Percentiles rank a stretch among this genome's conserved stretches.
Conservation (phyloP, 2,329 filamentous ascomycete genomes). For the Aspergillus japonicus region DNA sequence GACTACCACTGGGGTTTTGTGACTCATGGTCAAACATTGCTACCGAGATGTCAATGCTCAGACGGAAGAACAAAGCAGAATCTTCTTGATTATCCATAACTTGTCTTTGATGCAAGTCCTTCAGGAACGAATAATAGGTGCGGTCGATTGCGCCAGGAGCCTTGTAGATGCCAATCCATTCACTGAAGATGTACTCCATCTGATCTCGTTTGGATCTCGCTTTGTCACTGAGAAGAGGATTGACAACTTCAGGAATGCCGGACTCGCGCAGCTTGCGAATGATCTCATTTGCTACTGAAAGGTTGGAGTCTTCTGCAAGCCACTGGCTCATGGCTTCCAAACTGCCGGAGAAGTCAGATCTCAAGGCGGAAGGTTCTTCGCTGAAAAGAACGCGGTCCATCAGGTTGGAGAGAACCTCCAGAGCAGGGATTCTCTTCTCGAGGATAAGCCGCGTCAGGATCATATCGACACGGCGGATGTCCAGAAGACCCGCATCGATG, state of each 20-base stretch:
- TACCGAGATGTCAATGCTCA: slow-evolving; percentile 76
- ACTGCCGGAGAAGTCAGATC: slow-evolving; percentile 81
- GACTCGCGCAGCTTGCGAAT: slow-evolving; percentile 62
- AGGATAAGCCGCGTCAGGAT: slow-evolving; percentile 72
- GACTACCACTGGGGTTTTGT: slow-evolving; percentile 59
- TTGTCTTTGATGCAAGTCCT: slow-evolving; percentile 74
- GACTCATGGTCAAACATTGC: slow-evolving; percentile 72
- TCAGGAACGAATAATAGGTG: slow-evolving; percentile 71
- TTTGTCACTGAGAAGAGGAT: slow-evolving; percentile 57
- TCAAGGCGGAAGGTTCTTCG: slow-evolving; percentile 73
- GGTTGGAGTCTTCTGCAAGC: slow-evolving; percentile 70
- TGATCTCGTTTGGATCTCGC: slow-evolving; percentile 69
- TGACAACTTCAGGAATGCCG: slow-evolving; percentile 55
- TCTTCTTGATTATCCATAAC: slow-evolving; percentile 74
- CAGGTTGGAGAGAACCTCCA: slow-evolving; percentile 77
- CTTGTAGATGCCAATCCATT: slow-evolving; percentile 83
- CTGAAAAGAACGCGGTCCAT: slow-evolving; percentile 76
- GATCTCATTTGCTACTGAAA: slow-evolving; percentile 67
- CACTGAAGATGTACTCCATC: slow-evolving; percentile 91
- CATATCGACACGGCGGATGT: slow-evolving; percentile 65
- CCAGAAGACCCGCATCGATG: slow-evolving; percentile 59
- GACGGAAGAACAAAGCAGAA: slow-evolving; percentile 74
- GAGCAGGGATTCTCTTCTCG: slow-evolving; percentile 66
- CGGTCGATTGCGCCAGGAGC: slow-evolving; percentile 74
- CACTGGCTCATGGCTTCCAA: slow-evolving; percentile 78